Percentiles rank a stretch among this genome's conserved stretches.
phyloP scores from a whole-genome alignment of 139 green algal species.

The Chlorella ohadii region DNA sequence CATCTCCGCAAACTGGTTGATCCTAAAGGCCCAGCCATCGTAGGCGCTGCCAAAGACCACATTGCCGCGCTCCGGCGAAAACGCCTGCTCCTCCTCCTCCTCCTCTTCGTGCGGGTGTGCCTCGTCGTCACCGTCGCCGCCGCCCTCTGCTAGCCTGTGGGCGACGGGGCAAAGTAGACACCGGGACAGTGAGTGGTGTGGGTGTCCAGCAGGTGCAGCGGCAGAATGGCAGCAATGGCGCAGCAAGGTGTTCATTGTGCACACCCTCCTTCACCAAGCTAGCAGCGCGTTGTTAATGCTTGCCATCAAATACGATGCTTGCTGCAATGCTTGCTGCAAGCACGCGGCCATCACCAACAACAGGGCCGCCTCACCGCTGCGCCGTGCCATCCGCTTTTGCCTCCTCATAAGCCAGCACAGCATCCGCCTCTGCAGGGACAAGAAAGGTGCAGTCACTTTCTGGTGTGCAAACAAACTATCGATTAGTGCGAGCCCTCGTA shows the following conservation, averaged over 20 bases:
- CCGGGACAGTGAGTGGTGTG: not conserved
- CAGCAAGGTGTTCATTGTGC: too few species aligned
- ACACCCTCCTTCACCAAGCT: too few species aligned
- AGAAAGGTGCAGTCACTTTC: not conserved
- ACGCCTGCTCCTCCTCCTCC: constrained; percentile 77
- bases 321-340: too few species aligned
- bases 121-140: not conserved
- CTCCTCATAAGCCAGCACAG: constrained; percentile 79
- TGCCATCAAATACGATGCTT: too few species aligned
- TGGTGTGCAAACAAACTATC: not conserved
- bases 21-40: constrained; percentile 95
- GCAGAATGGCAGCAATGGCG: not conserved
- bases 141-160: not conserved
- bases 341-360: not conserved
- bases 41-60: constrained; percentile 93
- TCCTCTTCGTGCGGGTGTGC: constrained; percentile 37
- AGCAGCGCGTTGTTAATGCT: too few species aligned
- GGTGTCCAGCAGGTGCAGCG: not conserved
- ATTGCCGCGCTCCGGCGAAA: constrained; percentile 86
- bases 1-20: constrained; percentile 90
- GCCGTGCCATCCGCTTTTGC: constrained; percentile 28
- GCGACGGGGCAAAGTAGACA: too few species aligned
- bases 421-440: constrained; percentile 78
- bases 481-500: too few species aligned
- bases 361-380: not conserved